Percentiles rank a stretch among this genome's conserved stretches.
Conservation (phyloP, 345 rosid genomes). For the Salix udensis region DNA sequence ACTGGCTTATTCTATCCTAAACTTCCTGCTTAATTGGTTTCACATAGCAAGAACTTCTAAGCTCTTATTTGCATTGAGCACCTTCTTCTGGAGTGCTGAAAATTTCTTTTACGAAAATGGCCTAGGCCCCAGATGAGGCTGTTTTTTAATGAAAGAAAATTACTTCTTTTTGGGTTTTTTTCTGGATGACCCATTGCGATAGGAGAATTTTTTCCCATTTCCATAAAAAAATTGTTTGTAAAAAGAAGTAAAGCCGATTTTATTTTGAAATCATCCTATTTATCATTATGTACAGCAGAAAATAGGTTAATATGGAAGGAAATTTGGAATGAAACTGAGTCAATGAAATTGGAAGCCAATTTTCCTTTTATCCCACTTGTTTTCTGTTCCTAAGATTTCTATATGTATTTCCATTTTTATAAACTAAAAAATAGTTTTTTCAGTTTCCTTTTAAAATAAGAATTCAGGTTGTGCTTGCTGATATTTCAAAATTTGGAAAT, state of each 20-base stretch:
- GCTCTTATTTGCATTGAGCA: neutral
- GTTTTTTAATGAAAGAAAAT: neutral
- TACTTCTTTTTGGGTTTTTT: neutral
- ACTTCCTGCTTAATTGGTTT: neutral
- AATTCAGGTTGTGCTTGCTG: neutral
- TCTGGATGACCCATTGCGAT: neutral
- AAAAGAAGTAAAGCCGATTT: neutral
- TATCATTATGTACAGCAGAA: neutral
- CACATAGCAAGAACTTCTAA: neutral
- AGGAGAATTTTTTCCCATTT: neutral
- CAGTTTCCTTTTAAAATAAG: neutral
- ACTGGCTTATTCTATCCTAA: neutral
- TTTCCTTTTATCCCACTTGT: neutral
- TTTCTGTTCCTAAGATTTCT: neutral
- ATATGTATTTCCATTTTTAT: neutral
- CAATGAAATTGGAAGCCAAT: neutral
- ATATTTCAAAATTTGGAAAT: neutral
- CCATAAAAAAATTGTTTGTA: neutral
- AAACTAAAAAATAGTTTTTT: neutral
- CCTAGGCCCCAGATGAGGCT: neutral
- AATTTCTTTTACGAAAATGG: neutral
- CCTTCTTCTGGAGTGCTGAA: neutral
- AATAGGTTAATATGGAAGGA: neutral
- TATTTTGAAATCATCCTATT: neutral
- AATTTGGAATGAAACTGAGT: neutral